Percentiles rank a stretch among this genome's conserved stretches.
Evolutionary conservation across 108 stramenopile species (phyloP).

Genomic region (Skeletonema menzelii): DNA sequence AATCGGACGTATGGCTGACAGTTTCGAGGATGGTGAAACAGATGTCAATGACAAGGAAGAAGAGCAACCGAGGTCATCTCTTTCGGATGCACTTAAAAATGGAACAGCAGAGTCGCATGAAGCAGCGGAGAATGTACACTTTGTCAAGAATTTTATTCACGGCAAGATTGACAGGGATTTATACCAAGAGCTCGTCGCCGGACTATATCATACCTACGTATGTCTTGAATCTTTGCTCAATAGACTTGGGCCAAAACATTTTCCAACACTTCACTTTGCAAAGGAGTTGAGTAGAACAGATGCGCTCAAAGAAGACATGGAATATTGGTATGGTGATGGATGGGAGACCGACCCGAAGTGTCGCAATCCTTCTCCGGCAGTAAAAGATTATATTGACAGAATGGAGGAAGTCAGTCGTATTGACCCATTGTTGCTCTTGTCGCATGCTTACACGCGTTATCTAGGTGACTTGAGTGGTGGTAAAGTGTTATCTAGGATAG

Average conservation of each 20-base stretch:
- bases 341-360: constrained; percentile 29
- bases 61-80: constrained; percentile 15
- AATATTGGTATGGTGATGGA: constrained; percentile 66
- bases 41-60: constrained; percentile 1
- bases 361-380: constrained; percentile 62
- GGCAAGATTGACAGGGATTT: constrained; percentile 76
- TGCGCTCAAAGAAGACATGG: constrained; percentile 71
- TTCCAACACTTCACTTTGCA: constrained; percentile 76
- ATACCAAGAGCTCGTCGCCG: constrained; percentile 62
- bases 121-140: constrained; percentile 89
- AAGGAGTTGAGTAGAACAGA: constrained; percentile 60
- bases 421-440: constrained; percentile 73
- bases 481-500: constrained; percentile 74
- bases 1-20: constrained; percentile 58
- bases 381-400: constrained; percentile 73
- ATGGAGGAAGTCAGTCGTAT: constrained; percentile 55
- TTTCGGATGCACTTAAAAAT: constrained; percentile 74
- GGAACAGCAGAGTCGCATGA: constrained; percentile 82
- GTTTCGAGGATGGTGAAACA: neutral
- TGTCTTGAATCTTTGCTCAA: constrained; percentile 70
- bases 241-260: constrained; percentile 56
- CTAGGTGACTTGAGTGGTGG: constrained; percentile 90
- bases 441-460: constrained; percentile 91
- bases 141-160: constrained; percentile 85
- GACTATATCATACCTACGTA: constrained; percentile 73